Evolutionary conservation across 768 basidiomycete species (phyloP), one percentile per base, ranked within the genome.

Genomic region (Russula virescens): DNA sequence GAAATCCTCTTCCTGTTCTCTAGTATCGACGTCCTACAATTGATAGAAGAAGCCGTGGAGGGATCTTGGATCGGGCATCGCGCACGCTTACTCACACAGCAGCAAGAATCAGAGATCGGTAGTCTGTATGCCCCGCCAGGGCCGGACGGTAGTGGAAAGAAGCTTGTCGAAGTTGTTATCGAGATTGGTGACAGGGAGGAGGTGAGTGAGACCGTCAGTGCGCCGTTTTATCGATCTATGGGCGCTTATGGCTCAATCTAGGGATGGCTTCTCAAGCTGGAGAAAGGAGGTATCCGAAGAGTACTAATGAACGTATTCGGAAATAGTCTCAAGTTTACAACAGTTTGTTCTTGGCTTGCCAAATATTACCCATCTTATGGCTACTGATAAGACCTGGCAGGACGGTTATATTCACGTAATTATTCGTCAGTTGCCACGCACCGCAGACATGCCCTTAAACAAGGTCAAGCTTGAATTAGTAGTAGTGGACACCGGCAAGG

Each of bases 251-350:
- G 7, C 5, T 18, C 1, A 10, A 53, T 54, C 19, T 55, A 94
- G 89, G 91, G 91, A 1, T 98, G 94, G 94, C 75, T 77, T 9
- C 75, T 96, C 31, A 87, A 85, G 69, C 94, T 90, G 72, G 95
- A 98, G 73, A 93, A 89, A 71, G 94, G 92, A 34, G 95, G 95
- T 16, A 87, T 97, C 64, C 84, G 95, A 34, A 83, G 95, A 28
- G 86, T 97, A 14, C 73, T 97, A 64, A 96, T 97, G 92, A 98
- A 98, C 71, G 74, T 98, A 42, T 92, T 97, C 68, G 92, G 94
- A 18, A 97, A 96, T 73, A 92, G 91, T 68, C 76, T 95, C 57
- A 96, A 98, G 73, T 97, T 97, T 73, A 96, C 94, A 34, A 79
- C 82, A 48, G 91, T 91, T 69, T 34, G 84, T 73, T 59, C 43